phyloP scores from a whole-genome alignment of 257 asterid genomes.

The Lantana camara region DNA sequence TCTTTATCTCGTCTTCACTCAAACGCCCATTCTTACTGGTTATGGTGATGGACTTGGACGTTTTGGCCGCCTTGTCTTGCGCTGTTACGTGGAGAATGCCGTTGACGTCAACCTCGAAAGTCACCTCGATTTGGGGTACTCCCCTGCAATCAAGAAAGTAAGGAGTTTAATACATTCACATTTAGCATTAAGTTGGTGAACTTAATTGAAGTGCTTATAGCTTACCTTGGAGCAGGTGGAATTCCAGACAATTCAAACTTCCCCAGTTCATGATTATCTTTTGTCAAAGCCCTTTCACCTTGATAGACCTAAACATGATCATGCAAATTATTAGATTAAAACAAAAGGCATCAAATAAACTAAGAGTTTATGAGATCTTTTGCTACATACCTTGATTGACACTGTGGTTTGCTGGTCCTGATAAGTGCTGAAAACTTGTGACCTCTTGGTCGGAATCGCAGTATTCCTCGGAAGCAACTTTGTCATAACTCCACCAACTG shows the following conservation, averaged over 20 bases:
- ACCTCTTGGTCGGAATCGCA: conserved; percentile 47
- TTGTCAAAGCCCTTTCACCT: conserved; percentile 50
- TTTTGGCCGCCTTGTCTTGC: conserved; percentile 50
- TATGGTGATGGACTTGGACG: conserved; percentile 44
- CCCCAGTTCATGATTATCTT: conserved; percentile 51
- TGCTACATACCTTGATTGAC: conserved; percentile 19
- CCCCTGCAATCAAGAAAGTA: conserved; percentile 31
- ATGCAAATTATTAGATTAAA: too few species aligned
- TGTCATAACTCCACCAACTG: conserved; percentile 60
- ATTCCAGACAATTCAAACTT: conserved; percentile 51
- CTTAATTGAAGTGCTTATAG: too few species aligned
- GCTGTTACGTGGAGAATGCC: conserved; percentile 49
- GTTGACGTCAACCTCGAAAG: conserved; percentile 27
- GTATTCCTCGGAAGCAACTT: conserved; percentile 55
- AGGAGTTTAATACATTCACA: neutral
- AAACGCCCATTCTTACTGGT: conserved; percentile 53
- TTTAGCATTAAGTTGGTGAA: too few species aligned
- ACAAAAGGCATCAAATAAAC: too few species aligned
- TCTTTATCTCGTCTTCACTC: conserved; percentile 51
- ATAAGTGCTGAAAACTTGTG: conserved; percentile 51
- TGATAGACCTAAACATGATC: conserved; percentile 37
- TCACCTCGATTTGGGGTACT: conserved; percentile 56
- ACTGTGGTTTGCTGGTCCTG: conserved; percentile 26
- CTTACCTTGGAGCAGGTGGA: conserved; percentile 51
- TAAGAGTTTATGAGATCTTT: too few species aligned